These are phyloP conservation scores for Lablab purpureus DNA, from an alignment of 306 rosid genomes.

Conservation along the genomic window DNA sequence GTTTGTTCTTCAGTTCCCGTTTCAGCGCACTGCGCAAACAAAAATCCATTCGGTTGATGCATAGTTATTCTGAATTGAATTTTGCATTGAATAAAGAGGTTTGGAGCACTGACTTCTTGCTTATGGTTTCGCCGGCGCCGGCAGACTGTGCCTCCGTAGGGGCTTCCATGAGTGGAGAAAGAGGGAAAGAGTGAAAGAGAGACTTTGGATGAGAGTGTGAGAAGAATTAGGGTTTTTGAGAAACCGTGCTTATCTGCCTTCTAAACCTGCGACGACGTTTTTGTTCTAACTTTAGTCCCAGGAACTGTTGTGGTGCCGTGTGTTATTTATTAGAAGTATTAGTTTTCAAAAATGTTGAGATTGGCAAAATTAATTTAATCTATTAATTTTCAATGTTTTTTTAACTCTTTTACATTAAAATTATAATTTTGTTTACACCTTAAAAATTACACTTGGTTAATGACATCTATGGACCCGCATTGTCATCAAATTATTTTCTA, in stretches of 20 bases:
- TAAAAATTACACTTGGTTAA: too few species aligned
- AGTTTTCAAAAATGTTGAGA: too few species aligned
- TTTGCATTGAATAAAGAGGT: neutral
- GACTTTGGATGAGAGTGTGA: too few species aligned
- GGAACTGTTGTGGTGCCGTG: neutral
- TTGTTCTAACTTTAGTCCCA: neutral
- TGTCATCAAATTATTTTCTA: too few species aligned
- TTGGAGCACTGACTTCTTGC: constrained; percentile 51
- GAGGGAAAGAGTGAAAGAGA: neutral
- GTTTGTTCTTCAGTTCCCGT: constrained; percentile 22
- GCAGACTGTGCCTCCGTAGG: constrained; percentile 25
- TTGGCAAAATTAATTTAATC: too few species aligned
- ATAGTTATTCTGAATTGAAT: neutral
- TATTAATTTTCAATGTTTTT: too few species aligned
- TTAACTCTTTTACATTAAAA: too few species aligned
- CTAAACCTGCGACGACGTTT: neutral
- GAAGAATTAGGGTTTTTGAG: neutral
- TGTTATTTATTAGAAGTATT: too few species aligned
- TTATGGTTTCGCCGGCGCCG: constrained; percentile 40
- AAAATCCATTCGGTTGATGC: neutral
- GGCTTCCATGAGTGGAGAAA: constrained; percentile 13
- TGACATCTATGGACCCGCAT: too few species aligned
- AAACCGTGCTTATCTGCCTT: neutral
- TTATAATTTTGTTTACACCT: too few species aligned
- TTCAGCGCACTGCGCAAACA: constrained; percentile 12